phyloP scores from a whole-genome alignment of 768 basidiomycete genomes.

The Russula abietina region DNA sequence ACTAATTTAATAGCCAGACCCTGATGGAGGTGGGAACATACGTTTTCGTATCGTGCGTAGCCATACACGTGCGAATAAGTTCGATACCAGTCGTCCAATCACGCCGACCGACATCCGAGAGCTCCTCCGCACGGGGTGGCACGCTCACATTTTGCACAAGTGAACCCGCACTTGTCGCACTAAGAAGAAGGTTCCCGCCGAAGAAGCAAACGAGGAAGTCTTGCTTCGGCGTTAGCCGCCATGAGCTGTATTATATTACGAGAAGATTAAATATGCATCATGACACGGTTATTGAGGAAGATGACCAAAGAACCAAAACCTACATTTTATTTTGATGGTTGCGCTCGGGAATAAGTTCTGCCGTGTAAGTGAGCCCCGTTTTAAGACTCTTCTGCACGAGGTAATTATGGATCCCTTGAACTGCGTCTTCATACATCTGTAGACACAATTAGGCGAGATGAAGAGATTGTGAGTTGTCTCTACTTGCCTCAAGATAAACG shows the following conservation, averaged over 20 bases:
- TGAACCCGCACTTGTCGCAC: constrained; percentile 66
- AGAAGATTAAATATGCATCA: neutral
- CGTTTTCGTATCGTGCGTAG: constrained; percentile 79
- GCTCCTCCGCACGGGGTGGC: constrained; percentile 57
- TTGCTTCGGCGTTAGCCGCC: constrained; percentile 81
- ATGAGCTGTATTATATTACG: constrained; percentile 40
- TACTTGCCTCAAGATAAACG: constrained; percentile 66
- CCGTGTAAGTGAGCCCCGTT: constrained; percentile 65
- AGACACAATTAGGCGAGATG: neutral
- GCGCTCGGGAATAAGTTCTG: constrained; percentile 67
- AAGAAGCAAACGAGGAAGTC: constrained; percentile 96
- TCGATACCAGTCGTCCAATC: constrained; percentile 82
- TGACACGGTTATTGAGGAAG: neutral
- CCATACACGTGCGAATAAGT: constrained; percentile 83
- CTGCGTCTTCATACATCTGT: constrained; percentile 89
- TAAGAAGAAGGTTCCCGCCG: constrained; percentile 86
- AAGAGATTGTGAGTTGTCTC: neutral
- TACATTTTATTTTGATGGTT: constrained; percentile 32
- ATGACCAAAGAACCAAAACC: constrained; percentile 22
- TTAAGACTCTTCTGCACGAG: constrained; percentile 60
- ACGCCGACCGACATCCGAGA: constrained; percentile 55
- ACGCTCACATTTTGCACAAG: constrained; percentile 49
- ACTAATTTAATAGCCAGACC: neutral
- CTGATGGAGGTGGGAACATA: constrained; percentile 35
- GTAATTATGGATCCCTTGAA: constrained; percentile 70